Evolutionary conservation across 208 protist genomes (phyloP), one percentile per base, ranked within the genome.

Genomic region (Vickermania ingenoplastis): DNA sequence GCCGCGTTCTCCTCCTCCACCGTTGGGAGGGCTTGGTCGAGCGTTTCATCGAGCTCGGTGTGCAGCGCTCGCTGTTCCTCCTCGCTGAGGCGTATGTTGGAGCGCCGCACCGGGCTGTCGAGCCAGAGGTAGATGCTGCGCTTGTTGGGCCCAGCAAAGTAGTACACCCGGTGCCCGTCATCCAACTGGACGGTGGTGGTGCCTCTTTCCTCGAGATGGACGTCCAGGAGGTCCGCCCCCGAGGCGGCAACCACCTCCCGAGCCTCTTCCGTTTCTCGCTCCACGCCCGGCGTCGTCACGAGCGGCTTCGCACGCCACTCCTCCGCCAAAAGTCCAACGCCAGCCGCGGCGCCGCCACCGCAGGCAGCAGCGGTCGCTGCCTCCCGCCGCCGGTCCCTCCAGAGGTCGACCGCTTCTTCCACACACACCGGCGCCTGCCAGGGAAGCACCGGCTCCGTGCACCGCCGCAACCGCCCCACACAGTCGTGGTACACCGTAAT

Each of bases 101-200:
- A 13, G 23, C 50, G 21, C 50, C 50, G 50, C 50, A 28, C 50
- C 11, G 50, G 50, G 23, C n/a, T 26, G 24, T 54, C 50, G 5
- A 54, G 13, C 50, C 50, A 54, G 21, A 54, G 24, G 50, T 54
- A 54, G 11, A 54, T 5, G 7, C 21, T 54, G 24, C 50, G 50
- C 5, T 21, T 5, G 22, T 54, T 54, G n/a, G 21, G 50, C 7
- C 50, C 50, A 54, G 21, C 23, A 25, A 28, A 54, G 24, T 28
- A 54, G 50, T 28, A 54, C 21, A 54, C 21, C 23, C 50, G 50
- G 7, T 26, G 50, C 13, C 24, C 50, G 7, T 17, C 7, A 13
- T 54, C 50, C 7, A 17, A 7, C 50, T 11, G 5, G 5, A 54
- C 13, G n/a, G 50, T 25, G 11, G 21, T 28, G 36, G 11, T 48